These are phyloP conservation scores for Exophiala mesophila DNA, from an alignment of 2,329 filamentous ascomycete species.

Conservation along the genomic window DNA sequence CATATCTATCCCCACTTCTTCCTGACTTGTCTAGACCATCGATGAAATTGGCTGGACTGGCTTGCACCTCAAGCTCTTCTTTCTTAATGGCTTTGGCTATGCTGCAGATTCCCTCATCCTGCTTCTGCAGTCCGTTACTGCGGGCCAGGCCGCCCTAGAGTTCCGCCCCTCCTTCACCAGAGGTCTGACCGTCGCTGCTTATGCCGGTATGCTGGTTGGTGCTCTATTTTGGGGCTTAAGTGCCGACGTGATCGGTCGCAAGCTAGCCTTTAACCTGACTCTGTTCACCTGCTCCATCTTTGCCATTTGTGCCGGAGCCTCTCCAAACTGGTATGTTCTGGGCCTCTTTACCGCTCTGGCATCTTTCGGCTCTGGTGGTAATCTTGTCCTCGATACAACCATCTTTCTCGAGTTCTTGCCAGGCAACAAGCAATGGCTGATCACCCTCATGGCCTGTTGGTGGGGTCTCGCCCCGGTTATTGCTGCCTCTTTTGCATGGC, in stretches of 20 bases:
- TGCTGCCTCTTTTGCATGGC: conserved; percentile 24
- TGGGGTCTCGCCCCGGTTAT: conserved; percentile 30
- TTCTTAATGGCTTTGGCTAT: conserved; percentile 57
- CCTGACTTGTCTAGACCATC: conserved; percentile 33
- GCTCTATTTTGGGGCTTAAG: conserved; percentile 60
- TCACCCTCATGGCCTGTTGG: conserved; percentile 34
- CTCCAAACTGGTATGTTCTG: conserved; percentile 50
- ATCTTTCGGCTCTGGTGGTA: conserved; percentile 33
- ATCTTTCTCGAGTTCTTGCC: conserved; percentile 56
- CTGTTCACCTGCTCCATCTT: conserved; percentile 60
- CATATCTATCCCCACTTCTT: too few species aligned
- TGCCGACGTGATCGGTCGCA: conserved; percentile 63
- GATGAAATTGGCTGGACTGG: conserved; percentile 59
- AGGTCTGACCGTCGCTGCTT: conserved; percentile 36
- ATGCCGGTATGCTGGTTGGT: conserved; percentile 40
- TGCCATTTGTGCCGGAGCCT: conserved; percentile 60
- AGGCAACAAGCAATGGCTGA: conserved; percentile 57
- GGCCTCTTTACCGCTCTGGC: conserved; percentile 22
- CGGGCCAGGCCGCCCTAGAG: conserved; percentile 22
- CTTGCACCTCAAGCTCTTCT: conserved; percentile 58
- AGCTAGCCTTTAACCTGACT: conserved; percentile 64
- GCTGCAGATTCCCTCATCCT: conserved; percentile 36
- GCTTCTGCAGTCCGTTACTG: conserved; percentile 22
- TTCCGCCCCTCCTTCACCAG: conserved; percentile 21
- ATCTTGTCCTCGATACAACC: conserved; percentile 35